These are phyloP conservation scores for Dryadomyces quercivorus DNA, from an alignment of 2,329 filamentous ascomycete genomes.

Conservation along the genomic window DNA sequence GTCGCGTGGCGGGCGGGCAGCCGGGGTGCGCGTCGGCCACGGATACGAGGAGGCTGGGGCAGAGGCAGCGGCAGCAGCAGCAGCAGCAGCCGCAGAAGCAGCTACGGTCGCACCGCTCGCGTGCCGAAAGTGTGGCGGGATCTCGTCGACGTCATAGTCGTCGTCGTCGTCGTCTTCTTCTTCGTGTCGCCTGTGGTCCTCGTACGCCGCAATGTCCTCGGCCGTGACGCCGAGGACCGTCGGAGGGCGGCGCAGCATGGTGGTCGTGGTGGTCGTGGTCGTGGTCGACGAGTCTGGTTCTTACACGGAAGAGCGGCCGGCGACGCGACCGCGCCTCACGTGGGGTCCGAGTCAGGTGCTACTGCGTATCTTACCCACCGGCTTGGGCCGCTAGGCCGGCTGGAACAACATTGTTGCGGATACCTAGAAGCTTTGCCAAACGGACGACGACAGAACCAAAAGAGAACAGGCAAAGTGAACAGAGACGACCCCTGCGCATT, in stretches of 20 bases:
- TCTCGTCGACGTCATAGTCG: background rate
- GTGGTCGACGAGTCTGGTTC: no score
- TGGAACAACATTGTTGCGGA: background rate
- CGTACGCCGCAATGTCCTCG: slow-evolving; percentile 59
- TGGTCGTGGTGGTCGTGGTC: background rate
- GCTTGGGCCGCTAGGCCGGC: background rate
- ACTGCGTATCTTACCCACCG: no score
- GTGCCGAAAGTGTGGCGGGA: background rate
- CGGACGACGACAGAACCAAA: no score
- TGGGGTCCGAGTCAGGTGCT: no score
- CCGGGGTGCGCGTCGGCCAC: background rate
- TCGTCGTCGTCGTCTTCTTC: background rate
- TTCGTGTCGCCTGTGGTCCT: slow-evolving; percentile 34
- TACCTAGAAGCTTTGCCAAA: no score
- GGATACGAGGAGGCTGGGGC: background rate
- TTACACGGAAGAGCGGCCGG: no score
- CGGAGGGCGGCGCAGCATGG: slow-evolving; percentile 38
- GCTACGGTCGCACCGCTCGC: no score
- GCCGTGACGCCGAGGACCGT: slow-evolving; percentile 57
- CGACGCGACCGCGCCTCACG: no score
- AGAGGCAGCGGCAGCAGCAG: no score
- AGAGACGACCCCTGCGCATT: no score
- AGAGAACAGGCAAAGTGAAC: background rate
- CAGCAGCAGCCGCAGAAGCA: background rate
- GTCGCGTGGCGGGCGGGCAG: background rate